Percentiles rank a stretch among this genome's conserved stretches.
Evolutionary conservation across 306 rosid species (phyloP).

Genomic region (Sophora flavescens): DNA sequence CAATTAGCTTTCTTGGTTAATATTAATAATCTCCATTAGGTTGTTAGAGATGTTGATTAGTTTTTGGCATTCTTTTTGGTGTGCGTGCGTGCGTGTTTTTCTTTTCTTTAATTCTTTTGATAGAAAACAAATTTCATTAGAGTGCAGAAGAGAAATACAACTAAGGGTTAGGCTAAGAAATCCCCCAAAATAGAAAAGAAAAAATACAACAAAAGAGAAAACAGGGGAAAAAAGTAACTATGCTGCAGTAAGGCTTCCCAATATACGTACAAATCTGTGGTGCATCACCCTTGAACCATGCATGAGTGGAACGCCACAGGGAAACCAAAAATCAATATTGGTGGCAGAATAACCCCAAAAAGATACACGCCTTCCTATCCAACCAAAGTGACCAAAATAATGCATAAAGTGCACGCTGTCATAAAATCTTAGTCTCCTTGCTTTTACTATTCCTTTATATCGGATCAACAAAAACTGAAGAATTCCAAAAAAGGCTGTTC

Average conservation of each 20-base stretch:
- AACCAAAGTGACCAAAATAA: not conserved
- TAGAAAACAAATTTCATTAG: not conserved
- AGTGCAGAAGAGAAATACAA: constrained; percentile 8
- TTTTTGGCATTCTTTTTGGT: constrained; percentile 11
- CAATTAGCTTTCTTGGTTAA: not conserved
- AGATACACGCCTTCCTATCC: not conserved
- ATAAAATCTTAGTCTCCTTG: no score
- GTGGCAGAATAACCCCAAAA: no score
- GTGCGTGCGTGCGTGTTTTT: no score
- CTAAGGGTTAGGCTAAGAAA: not conserved
- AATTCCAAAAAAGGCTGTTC: not conserved
- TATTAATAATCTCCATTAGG: not conserved
- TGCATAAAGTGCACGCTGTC: no score
- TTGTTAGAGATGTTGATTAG: not conserved
- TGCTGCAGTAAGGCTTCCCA: not conserved
- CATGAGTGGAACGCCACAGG: no score
- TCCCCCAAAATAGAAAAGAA: constrained; percentile 1
- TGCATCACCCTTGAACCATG: no score
- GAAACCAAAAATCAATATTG: no score
- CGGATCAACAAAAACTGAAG: not conserved
- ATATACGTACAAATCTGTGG: not conserved
- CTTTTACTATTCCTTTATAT: not conserved
- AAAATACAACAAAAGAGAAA: not conserved
- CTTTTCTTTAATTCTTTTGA: not conserved
- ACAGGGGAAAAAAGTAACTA: not conserved